Evolutionary conservation across 2,329 filamentous ascomycete genomes (phyloP).

Genomic region (Xylaria sp.): DNA sequence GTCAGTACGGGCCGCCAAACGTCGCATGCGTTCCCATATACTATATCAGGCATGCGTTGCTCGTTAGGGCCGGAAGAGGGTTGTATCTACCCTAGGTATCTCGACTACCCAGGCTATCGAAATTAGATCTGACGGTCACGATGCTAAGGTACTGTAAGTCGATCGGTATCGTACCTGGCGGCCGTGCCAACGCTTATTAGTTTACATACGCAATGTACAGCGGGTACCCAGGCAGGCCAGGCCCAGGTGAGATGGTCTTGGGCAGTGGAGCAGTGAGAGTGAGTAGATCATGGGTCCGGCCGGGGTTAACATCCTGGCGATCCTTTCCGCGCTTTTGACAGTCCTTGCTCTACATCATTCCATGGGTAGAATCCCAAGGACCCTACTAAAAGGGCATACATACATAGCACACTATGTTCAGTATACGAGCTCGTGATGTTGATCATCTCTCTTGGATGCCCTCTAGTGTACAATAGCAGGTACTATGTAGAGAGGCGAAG

Average conservation of each 20-base stretch:
- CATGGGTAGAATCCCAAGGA: constrained; percentile 6
- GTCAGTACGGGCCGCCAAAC: constrained; percentile 23
- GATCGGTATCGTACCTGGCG: constrained; percentile 10
- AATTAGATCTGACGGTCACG: constrained; percentile 7
- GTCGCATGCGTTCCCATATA: constrained; percentile 30
- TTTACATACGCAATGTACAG: not conserved
- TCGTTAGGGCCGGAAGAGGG: constrained; percentile 19
- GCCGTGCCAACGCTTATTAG: constrained; percentile 7
- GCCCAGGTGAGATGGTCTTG: not conserved
- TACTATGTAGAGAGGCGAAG: constrained; percentile 13
- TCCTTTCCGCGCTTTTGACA: constrained; percentile 33
- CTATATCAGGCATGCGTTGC: constrained; percentile 29
- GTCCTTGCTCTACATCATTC: constrained; percentile 20
- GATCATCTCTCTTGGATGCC: constrained; percentile 2
- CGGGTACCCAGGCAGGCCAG: not conserved
- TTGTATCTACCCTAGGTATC: constrained; percentile 16
- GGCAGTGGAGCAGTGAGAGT: not conserved
- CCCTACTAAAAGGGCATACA: constrained; percentile 1
- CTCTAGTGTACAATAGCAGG: constrained; percentile 1
- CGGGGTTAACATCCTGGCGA: constrained; percentile 25
- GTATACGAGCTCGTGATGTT: constrained; percentile 12
- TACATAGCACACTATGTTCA: not conserved
- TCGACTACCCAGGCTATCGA: constrained; percentile 18
- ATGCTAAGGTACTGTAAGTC: constrained; percentile 7
- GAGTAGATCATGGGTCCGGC: constrained; percentile 21